phyloP scores from a whole-genome alignment of 352 stramenopile species.

The Globisporangium echinulatum region DNA sequence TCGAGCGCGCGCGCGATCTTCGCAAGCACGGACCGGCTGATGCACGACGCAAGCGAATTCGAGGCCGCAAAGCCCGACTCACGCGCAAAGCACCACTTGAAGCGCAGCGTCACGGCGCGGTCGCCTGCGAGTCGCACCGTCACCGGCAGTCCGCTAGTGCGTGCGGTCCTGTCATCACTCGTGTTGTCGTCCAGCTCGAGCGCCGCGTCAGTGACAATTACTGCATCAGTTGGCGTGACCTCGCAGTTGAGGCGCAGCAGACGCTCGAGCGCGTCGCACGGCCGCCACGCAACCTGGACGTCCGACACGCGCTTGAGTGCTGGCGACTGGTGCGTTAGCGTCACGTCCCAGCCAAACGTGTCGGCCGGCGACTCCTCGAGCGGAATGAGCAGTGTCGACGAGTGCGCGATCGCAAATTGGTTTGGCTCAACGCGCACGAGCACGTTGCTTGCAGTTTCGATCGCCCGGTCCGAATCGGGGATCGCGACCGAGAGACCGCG shows the following conservation, averaged over 20 bases:
- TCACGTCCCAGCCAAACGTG: constrained; percentile 47
- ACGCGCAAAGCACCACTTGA: constrained; percentile 64
- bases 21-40: constrained; percentile 60
- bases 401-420: constrained; percentile 35
- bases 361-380: constrained; percentile 69
- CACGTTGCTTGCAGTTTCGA: constrained; percentile 7
- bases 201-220: constrained; percentile 12
- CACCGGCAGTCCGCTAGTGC: constrained; percentile 24
- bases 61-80: constrained; percentile 57
- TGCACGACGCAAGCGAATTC: constrained; percentile 58
- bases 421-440: constrained; percentile 25
- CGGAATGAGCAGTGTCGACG: constrained; percentile 54
- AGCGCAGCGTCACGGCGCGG: constrained; percentile 27
- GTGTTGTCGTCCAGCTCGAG: neutral
- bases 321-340: constrained; percentile 31
- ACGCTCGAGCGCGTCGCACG: constrained; percentile 33
- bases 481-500: constrained; percentile 11
- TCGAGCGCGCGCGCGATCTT: constrained; percentile 48
- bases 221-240: constrained; percentile 23
- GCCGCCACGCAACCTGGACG: constrained; percentile 57
- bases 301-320: constrained; percentile 12
- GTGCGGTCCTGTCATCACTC: neutral
- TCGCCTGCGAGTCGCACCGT: constrained; percentile 32
- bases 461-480: constrained; percentile 9
- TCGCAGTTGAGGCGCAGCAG: constrained; percentile 47